Base-by-base conservation (phyloP, 176 grass and related monocot genomes). In the Oryza brachyantha region DNA sequence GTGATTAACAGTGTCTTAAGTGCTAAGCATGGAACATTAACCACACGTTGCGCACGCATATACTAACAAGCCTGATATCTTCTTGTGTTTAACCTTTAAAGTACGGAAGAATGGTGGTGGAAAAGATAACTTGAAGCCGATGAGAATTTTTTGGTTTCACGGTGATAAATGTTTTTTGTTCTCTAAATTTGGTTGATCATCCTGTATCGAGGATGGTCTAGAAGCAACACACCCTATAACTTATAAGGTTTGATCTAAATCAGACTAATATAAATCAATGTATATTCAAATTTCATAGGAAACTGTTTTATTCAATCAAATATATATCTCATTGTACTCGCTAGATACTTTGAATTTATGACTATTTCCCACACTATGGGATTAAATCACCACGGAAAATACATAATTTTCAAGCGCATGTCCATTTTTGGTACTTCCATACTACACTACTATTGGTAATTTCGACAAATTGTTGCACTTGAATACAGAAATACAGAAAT, bases 151-250 rank as follows among this genome's bases (percentile, higher is more conserved):
- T 70, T 70, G 25, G 13, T 29, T 17, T 29, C 25, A 46, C 10
- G 41, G 68, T 70, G 13, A 29, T 17, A 72, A 35, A 78, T 57
- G 7, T 48, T 68, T 37, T 83, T 59, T 70, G 24, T 41, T 70
- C 68, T 29, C 55, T 83, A 40, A 76, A 75, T 21, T 11, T 75
- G 24, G 5, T 69, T 45, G 38, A 45, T 29, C 37, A 68, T 40
- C 12, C 39, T 3, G 5, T 45, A 13, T 43, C 24, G n/a, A 69
- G 24, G 24, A 43, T 70, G 36, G 13, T 46, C 26, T 40, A 3
- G 45, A 72, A 72, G 43, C 42, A 72, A 17, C 22, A 27, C 24
- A 43, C 36, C 38, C 38, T 27, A 32, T 32, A 25, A 70, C 5
- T 28, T 42, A 24, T 70, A 10, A 70, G 28, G 41, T 43, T 43